Conservation (phyloP, 2,329 filamentous ascomycete genomes). For the Mollisiaceae sp. region DNA sequence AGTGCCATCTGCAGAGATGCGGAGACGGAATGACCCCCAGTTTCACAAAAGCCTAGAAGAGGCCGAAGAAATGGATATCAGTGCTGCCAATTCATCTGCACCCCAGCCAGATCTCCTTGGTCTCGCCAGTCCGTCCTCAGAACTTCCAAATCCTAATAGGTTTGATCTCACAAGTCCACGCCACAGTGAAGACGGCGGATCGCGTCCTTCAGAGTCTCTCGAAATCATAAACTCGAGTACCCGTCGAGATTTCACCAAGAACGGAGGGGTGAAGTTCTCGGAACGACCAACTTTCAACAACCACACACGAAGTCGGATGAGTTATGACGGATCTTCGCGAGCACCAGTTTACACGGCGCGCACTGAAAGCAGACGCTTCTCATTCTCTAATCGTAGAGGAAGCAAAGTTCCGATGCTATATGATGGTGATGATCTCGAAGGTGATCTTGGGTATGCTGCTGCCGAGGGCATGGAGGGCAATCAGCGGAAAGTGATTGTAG, state of each 20-base stretch:
- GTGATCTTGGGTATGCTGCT: conserved; percentile 91
- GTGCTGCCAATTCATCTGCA: conserved; percentile 66
- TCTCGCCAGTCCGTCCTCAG: conserved; percentile 57
- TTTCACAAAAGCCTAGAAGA: conserved; percentile 51
- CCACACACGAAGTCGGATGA: conserved; percentile 40
- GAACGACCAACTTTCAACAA: conserved; percentile 35
- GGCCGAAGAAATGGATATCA: conserved; percentile 88
- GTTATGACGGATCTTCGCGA: conserved; percentile 42
- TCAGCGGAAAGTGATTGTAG: conserved; percentile 93
- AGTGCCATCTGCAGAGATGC: conserved; percentile 82
- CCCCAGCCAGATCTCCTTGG: conserved; percentile 68
- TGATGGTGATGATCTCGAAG: conserved; percentile 80
- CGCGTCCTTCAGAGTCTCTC: conserved; percentile 32
- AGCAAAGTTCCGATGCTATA: conserved; percentile 49
- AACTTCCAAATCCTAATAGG: conserved; percentile 75
- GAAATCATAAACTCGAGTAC: conserved; percentile 23
- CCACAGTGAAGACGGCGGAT: conserved; percentile 35
- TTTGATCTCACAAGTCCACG: conserved; percentile 66
- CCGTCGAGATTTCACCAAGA: conserved; percentile 28
- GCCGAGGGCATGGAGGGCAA: conserved; percentile 93
- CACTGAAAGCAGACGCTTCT: conserved; percentile 43
- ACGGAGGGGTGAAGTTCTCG: conserved; percentile 37
- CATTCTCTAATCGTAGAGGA: conserved; percentile 45
- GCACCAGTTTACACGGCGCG: conserved; percentile 29
- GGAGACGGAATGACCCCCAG: conserved; percentile 63